Base-by-base conservation (phyloP, 441 rosid genomes). In the Gossypium aridum region DNA sequence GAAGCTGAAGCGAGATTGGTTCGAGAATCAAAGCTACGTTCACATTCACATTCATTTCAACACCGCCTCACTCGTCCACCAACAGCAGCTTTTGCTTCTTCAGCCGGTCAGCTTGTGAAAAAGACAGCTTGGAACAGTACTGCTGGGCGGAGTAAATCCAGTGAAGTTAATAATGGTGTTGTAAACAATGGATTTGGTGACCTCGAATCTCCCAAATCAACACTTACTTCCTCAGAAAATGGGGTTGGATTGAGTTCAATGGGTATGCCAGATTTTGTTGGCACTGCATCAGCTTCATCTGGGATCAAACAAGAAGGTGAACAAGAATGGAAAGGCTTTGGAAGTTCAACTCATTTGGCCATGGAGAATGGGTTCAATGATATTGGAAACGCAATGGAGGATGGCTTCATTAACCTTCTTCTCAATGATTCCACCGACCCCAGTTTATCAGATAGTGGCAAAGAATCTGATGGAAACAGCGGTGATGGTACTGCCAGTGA, bases 1-100 rank as follows among this genome's bases (percentile, higher is more conserved):
- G 96, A 96, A 84, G 99, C 99, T 17, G 98, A 96, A 80, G 98
- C 99, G 37, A 79, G 99, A 20, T 76, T 96, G 64, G 98, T 88
- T 45, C 77, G 92, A 74, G 97, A 92, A 80, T 96, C 99, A 20
- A 94, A 91, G 79, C 83, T 94, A 28, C 86, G 94, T 7, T 88
- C 92, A 10, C 91, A 75, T 53, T 80, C 90, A 7, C 74, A 9
- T 7, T 88, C 14, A 12, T 19, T 71, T 68, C 84, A 64, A 45
- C 77, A 19, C 72, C 73, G 43, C 25, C 68, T 71, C 43, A 39
- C 14, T 37, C 77, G 63, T 51, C 67, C 60, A 43, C 19, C 8
- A 22, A 20, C 63, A 57, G 4, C 63, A 57, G 63, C 28, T 23
- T 53, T 76, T 8, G 31, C 79, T 25, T 83, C 83, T 56, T 51